Evolutionary conservation across 306 rosid species (phyloP), one percentile per base, ranked within the genome.

Genomic region (Acmispon strigosus): DNA sequence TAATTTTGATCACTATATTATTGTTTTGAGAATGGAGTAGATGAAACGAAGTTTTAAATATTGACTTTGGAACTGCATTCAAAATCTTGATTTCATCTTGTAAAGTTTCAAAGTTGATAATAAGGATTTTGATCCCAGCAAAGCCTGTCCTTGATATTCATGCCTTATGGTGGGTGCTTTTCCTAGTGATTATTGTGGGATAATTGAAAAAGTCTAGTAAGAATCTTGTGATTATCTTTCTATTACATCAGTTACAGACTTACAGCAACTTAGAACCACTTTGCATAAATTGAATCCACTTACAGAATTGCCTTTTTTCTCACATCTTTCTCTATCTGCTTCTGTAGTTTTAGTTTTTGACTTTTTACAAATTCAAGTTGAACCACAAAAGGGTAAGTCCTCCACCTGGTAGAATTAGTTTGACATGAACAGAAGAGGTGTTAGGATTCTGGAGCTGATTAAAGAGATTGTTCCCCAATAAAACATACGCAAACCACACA

Each of bases 161-260:
- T 76, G 82, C 59, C 83, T 24, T 55, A 34, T 20, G 73, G 48
- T 42, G 72, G 19, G 43, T 68, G 62, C 82, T 62, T 56, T 82
- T 81, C 41, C 71, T 60, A 75, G 62, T 68, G 82, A 67, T 69
- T 72, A 69, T 66, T 78, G 65, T 72, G 61, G 62, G 69, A 36
- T 24, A 64, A 83, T 72, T 76, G n/a, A 76, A 75, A 76, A 73
- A 72, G 36, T 13, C 15, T 63, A 69, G 54, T 56, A 65, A 14
- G 60, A 69, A 72, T 76, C 76, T 42, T 64, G 63, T 73, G 59
- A 42, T 70, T 56, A 59, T 63, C 27, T 66, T 47, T 32, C 55
- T 70, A 47, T 65, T 57, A 75, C 62, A 49, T 64, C 29, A n/a
- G n/a, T n/a, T n/a, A n/a, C n/a, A n/a, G n/a, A 37, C 44, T 19